Conservation (phyloP, 345 rosid species). For the Pugionium dolabratum region DNA sequence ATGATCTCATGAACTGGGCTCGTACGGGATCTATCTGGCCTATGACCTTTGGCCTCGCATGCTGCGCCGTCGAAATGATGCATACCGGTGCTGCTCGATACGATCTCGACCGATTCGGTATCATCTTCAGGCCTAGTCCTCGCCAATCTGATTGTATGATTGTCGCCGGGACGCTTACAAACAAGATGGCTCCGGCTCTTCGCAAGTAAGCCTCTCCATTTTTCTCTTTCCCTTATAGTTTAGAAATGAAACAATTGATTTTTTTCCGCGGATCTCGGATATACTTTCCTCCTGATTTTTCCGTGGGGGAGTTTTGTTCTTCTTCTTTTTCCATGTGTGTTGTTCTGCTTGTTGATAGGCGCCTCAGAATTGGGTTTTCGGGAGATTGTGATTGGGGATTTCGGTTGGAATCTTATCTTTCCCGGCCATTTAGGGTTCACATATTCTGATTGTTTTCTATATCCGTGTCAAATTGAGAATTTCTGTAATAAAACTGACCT, state of each 20-base stretch:
- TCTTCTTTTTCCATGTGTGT: not conserved
- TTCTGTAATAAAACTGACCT: not conserved
- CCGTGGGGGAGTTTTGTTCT: not conserved
- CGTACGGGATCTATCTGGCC: constrained; percentile 99
- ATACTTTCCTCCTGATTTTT: constrained; percentile 1
- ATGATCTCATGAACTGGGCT: constrained; percentile 91
- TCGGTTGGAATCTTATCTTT: not conserved
- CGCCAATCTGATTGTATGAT: constrained; percentile 98
- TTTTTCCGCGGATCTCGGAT: constrained; percentile 14
- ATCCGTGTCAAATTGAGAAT: constrained; percentile 8
- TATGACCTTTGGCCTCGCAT: constrained; percentile 97
- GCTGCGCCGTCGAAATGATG: constrained; percentile 99
- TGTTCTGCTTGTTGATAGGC: constrained; percentile 1
- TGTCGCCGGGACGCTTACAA: constrained; percentile 98
- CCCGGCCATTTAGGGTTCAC: constrained; percentile 24
- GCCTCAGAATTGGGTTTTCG: constrained; percentile 21
- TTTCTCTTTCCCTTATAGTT: constrained; percentile 40
- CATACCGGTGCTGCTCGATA: constrained; percentile 97
- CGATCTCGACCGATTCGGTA: constrained; percentile 94
- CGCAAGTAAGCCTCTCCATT: constrained; percentile 62
- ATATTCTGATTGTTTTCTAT: constrained; percentile 1
- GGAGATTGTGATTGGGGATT: constrained; percentile 14
- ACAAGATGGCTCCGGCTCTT: constrained; percentile 99
- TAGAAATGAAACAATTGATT: not conserved
- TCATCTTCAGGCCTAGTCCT: constrained; percentile 96